phyloP scores from a whole-genome alignment of 129 eudicot species.

The Chrysanthemum seticuspe region DNA sequence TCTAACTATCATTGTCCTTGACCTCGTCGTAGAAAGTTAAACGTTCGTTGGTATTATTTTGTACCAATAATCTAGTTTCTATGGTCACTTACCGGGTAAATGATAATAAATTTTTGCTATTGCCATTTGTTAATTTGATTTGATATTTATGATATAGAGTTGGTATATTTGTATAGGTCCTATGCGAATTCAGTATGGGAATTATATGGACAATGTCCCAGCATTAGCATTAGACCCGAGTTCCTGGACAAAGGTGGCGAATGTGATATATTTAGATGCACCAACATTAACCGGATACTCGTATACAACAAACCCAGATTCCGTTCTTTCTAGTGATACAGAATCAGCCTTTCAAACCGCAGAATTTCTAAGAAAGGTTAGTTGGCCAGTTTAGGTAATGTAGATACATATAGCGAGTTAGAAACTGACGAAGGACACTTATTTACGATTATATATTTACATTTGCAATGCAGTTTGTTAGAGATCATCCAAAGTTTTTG shows the following conservation, averaged over 20 bases:
- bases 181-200: conserved; percentile 11
- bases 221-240: conserved; percentile 23
- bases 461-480: neutral
- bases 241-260: conserved; percentile 41
- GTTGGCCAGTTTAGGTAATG: neutral
- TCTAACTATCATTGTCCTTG: too few relatives aligned
- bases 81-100: too few relatives aligned
- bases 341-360: conserved; percentile 26
- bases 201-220: conserved; percentile 17
- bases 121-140: too few relatives aligned
- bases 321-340: conserved; percentile 23
- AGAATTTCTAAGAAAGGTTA: conserved; percentile 39
- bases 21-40: too few relatives aligned
- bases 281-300: conserved; percentile 38
- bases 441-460: too few relatives aligned
- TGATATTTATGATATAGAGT: neutral
- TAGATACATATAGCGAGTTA: neutral
- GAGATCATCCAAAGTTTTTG: neutral
- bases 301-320: conserved; percentile 18
- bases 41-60: too few relatives aligned
- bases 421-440: neutral
- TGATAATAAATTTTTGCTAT: too few relatives aligned
- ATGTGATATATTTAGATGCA: conserved; percentile 39
- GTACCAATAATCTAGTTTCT: too few relatives aligned
- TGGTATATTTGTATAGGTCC: conserved; percentile 11